Conservation (phyloP, 2,329 filamentous ascomycete species). For the Diplodia scrobiculata region DNA sequence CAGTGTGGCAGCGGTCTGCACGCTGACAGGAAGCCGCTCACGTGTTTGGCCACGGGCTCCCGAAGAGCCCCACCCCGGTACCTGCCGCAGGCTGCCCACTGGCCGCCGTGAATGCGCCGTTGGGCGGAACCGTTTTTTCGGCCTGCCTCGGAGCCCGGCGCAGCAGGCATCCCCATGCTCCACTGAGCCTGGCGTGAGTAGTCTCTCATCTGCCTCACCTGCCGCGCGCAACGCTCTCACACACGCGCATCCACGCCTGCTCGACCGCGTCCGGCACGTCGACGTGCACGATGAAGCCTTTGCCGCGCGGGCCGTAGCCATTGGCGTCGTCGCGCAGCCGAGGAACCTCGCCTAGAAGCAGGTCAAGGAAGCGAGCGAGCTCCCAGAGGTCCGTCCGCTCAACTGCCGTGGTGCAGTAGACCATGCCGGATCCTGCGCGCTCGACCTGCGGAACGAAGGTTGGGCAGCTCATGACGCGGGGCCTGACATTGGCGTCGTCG, state of each 20-base stretch:
- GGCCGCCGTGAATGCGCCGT: conserved; percentile 16
- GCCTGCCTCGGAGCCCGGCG: conserved; percentile 12
- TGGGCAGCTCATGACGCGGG: conserved; percentile 40
- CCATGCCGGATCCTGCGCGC: conserved; percentile 22
- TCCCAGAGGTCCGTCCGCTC: conserved; percentile 41
- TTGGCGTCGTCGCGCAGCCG: conserved; percentile 48
- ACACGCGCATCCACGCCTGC: conserved; percentile 38
- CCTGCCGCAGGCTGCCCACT: conserved; percentile 12
- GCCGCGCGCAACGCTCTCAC: conserved; percentile 6
- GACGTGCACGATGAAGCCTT: conserved; percentile 50
- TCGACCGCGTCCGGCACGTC: conserved; percentile 46
- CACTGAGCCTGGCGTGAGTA: background rate
- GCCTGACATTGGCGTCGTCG: conserved; percentile 31
- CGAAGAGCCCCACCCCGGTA: conserved; percentile 25
- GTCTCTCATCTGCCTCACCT: conserved; percentile 1
- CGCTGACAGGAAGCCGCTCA: background rate
- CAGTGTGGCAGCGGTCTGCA: background rate
- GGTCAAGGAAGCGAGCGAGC: conserved; percentile 45
- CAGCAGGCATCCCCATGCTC: conserved; percentile 17
- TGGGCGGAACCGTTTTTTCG: conserved; percentile 17
- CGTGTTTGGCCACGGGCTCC: conserved; percentile 8
- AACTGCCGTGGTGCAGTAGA: background rate
- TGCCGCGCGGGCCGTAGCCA: conserved; percentile 51
- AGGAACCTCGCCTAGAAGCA: conserved; percentile 51
- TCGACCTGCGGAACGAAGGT: conserved; percentile 38